Conservation (phyloP, 305 asterid species). For the Rubia tinctorum region DNA sequence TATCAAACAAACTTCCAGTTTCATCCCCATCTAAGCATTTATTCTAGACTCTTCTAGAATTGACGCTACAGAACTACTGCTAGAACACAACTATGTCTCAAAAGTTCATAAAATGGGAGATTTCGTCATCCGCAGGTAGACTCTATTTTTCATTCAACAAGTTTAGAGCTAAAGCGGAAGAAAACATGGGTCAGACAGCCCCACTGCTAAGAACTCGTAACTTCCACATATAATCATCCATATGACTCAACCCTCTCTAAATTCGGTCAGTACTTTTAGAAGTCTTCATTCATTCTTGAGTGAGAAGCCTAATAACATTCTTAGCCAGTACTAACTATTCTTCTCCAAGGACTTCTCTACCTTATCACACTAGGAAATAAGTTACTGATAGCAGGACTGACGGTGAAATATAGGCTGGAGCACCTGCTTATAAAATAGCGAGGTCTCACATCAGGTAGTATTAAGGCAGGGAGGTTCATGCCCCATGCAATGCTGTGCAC, state of each 20-base stretch:
- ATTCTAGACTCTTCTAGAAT: neutral
- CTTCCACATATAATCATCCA: neutral
- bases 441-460: slow-evolving; percentile 1
- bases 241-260: neutral
- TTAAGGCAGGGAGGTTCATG: slow-evolving; percentile 5
- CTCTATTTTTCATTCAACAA: neutral
- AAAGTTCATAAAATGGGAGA: neutral
- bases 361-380: neutral
- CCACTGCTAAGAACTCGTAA: neutral
- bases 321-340: neutral
- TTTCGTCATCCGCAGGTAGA: no score
- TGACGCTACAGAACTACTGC: neutral
- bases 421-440: neutral
- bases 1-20: neutral
- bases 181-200: no score
- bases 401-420: neutral
- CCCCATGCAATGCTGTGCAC: neutral
- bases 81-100: neutral
- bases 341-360: neutral
- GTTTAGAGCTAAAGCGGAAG: no score
- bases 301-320: neutral
- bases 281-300: neutral
- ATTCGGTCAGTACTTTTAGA: neutral
- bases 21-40: neutral
- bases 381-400: neutral